Conservation (phyloP, 768 basidiomycete species). For the Chalciporus chontae region DNA sequence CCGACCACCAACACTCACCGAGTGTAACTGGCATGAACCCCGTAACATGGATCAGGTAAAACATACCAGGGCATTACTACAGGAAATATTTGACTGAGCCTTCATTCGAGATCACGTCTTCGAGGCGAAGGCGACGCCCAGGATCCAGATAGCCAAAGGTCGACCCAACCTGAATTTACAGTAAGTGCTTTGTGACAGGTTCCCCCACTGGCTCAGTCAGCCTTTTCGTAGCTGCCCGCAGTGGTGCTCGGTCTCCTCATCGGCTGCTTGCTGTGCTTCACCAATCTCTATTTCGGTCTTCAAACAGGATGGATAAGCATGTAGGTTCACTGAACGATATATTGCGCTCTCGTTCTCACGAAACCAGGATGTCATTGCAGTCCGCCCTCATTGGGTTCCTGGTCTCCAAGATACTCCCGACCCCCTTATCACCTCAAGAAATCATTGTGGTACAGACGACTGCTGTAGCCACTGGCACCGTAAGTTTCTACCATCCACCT, state of each 20-base stretch:
- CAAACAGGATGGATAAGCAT: slow-evolving; percentile 91
- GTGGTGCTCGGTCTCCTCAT: slow-evolving; percentile 77
- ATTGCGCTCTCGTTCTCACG: background rate
- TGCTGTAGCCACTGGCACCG: slow-evolving; percentile 87
- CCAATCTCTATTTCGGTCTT: slow-evolving; percentile 84
- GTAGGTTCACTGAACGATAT: slow-evolving; percentile 37
- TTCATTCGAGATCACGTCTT: slow-evolving; percentile 6
- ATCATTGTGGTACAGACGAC: slow-evolving; percentile 94
- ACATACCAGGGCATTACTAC: background rate
- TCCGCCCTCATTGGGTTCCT: slow-evolving; percentile 92
- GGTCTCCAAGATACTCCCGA: slow-evolving; percentile 68
- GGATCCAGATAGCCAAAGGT: background rate
- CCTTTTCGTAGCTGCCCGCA: slow-evolving; percentile 41
- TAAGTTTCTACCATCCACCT: slow-evolving; percentile 13
- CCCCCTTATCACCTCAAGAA: slow-evolving; percentile 83
- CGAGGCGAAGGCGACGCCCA: background rate
- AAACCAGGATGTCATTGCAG: slow-evolving; percentile 86
- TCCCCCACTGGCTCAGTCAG: background rate
- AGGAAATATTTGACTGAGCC: background rate
- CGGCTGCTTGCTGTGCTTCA: slow-evolving; percentile 86
- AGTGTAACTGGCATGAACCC: slow-evolving; percentile 11
- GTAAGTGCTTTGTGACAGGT: slow-evolving; percentile 10
- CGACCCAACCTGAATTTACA: slow-evolving; percentile 28
- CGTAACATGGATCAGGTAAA: slow-evolving; percentile 24
- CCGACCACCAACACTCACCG: no score